A percentile compares a stretch with the other conserved stretches of the same genome.
These are phyloP conservation scores for Coemansia sp. DNA, from an alignment of 192 early-diverging fungal species.

Conservation along the genomic window DNA sequence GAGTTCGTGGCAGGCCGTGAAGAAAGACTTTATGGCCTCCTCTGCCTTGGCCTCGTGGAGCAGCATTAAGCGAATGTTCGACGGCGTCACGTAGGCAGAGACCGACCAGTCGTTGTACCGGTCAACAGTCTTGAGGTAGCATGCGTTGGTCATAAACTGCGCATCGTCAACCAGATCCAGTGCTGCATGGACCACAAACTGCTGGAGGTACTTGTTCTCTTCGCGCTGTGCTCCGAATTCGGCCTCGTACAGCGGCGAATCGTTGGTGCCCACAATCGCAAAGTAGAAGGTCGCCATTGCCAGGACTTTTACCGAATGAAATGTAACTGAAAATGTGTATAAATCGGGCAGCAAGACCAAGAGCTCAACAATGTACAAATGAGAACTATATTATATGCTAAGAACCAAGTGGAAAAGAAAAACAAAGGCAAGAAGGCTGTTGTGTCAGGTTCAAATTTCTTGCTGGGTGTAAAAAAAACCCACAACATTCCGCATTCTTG, in stretches of 20 bases:
- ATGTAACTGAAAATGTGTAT: neutral
- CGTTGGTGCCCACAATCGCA: conserved; percentile 90
- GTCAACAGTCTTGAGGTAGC: conserved; percentile 94
- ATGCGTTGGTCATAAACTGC: conserved; percentile 82
- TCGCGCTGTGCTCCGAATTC: conserved; percentile 66
- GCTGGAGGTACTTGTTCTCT: conserved; percentile 89
- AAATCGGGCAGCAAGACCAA: no score
- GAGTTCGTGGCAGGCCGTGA: conserved; percentile 29
- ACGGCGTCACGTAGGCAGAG: conserved; percentile 88
- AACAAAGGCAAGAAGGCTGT: no score
- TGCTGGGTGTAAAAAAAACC: neutral
- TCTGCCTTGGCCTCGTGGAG: conserved; percentile 63
- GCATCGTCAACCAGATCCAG: conserved; percentile 96
- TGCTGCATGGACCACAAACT: conserved; percentile 96
- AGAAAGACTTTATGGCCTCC: conserved; percentile 66
- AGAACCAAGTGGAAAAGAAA: no score
- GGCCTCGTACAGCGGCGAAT: conserved; percentile 95
- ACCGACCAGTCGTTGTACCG: conserved; percentile 93
- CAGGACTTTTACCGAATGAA: neutral
- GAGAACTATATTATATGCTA: no score
- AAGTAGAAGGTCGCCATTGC: conserved; percentile 69
- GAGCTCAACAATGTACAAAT: no score
- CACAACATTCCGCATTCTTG: neutral
- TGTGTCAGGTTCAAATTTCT: no score
- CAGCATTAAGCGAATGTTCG: conserved; percentile 70